These are phyloP conservation scores for Porogramme epimiltina DNA, from an alignment of 1,284 basidiomycete species.

Conservation along the genomic window DNA sequence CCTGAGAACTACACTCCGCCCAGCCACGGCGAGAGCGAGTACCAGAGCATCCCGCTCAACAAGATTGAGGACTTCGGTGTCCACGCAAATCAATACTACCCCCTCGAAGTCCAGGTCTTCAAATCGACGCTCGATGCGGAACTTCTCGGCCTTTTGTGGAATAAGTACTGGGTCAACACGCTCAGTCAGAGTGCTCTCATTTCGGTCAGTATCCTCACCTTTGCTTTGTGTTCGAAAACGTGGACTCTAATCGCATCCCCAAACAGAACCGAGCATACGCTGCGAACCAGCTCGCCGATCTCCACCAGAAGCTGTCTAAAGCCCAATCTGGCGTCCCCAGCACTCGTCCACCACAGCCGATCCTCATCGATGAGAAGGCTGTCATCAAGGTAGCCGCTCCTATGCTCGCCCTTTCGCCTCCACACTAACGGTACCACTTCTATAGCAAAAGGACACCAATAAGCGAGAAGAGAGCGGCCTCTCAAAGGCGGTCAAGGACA, in stretches of 20 bases:
- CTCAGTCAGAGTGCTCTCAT: constrained; percentile 90
- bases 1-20: constrained; percentile 91
- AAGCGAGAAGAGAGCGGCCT: constrained; percentile 80
- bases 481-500: constrained; percentile 82
- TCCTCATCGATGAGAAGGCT: constrained; percentile 47
- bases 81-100: constrained; percentile 97
- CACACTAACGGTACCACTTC: constrained; percentile 2
- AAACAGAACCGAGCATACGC: constrained; percentile 88
- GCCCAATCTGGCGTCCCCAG: constrained; percentile 54
- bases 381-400: constrained; percentile 34
- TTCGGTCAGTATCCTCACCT: constrained; percentile 70
- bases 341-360: constrained; percentile 58
- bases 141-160: constrained; percentile 91
- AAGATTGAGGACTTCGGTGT: constrained; percentile 99
- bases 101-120: constrained; percentile 93
- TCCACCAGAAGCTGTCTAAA: constrained; percentile 85
- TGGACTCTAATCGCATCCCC: neutral
- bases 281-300: constrained; percentile 85
- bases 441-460: constrained; percentile 69
- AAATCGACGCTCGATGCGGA: constrained; percentile 88
- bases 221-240: neutral
- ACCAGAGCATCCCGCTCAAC: constrained; percentile 91
- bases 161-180: constrained; percentile 99
- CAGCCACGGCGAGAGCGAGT: constrained; percentile 69
- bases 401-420: neutral